These are phyloP conservation scores for Cardamine occulta DNA, from an alignment of 345 rosid genomes.

Conservation along the genomic window DNA sequence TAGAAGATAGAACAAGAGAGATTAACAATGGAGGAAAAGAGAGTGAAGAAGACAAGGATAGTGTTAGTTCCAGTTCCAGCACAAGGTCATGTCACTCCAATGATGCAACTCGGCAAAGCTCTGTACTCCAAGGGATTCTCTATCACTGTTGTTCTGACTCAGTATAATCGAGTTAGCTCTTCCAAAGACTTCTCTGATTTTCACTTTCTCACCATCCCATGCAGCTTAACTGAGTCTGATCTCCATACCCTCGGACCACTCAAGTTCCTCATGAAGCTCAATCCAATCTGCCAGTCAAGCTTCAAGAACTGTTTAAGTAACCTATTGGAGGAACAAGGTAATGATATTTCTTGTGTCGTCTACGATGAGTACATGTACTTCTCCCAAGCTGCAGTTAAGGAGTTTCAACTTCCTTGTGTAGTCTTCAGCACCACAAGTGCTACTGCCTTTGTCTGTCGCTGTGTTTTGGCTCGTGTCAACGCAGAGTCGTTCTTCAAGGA, in stretches of 20 bases:
- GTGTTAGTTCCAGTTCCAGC: constrained; percentile 64
- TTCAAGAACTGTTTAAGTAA: constrained; percentile 47
- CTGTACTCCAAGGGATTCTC: constrained; percentile 63
- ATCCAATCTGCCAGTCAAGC: constrained; percentile 46
- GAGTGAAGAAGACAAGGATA: constrained; percentile 25
- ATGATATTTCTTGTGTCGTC: constrained; percentile 50
- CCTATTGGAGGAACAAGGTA: constrained; percentile 31
- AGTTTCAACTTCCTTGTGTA: constrained; percentile 39
- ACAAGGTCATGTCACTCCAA: constrained; percentile 76
- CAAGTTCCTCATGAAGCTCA: constrained; percentile 42
- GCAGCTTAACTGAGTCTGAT: constrained; percentile 41
- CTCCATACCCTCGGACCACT: constrained; percentile 35
- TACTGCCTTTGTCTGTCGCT: constrained; percentile 43
- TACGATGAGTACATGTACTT: constrained; percentile 61
- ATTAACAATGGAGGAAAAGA: constrained; percentile 22
- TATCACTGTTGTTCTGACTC: constrained; percentile 55
- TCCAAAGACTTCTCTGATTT: no score
- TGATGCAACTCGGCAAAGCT: constrained; percentile 65
- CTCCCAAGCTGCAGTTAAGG: constrained; percentile 45
- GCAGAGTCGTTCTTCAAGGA: constrained; percentile 26
- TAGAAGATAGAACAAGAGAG: not conserved
- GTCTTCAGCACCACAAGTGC: constrained; percentile 45
- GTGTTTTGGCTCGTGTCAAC: constrained; percentile 23
- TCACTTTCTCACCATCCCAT: constrained; percentile 48
- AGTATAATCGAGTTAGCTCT: constrained; percentile 48